These are phyloP conservation scores for Chlorella sp. DNA, from an alignment of 139 green algal genomes.

Conservation along the genomic window DNA sequence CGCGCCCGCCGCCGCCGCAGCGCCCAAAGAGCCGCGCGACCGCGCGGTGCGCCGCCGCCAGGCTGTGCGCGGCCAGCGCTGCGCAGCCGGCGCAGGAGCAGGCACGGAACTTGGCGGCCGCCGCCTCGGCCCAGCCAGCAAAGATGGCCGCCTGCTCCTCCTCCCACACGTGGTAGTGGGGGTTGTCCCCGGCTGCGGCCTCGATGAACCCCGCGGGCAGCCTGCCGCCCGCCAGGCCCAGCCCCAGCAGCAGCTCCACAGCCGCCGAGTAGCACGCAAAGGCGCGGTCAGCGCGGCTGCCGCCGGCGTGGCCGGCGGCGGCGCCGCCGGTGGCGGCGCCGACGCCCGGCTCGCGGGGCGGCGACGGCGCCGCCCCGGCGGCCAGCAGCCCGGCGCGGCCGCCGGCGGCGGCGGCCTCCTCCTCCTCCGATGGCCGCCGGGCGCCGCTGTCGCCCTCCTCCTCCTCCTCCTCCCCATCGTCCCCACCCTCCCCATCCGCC, in stretches of 20 bases:
- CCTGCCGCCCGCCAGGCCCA: constrained; percentile 24
- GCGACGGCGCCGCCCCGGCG: neutral
- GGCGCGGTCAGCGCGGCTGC: constrained; percentile 42
- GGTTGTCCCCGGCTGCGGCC: neutral
- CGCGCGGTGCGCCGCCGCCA: constrained; percentile 63
- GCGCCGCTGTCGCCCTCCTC: neutral
- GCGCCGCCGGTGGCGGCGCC: too few relatives aligned
- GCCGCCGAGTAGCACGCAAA: constrained; percentile 68
- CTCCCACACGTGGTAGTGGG: constrained; percentile 40
- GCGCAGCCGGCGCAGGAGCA: constrained; percentile 73
- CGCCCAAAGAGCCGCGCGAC: constrained; percentile 53
- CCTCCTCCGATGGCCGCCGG: constrained; percentile 11
- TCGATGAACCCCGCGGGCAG: constrained; percentile 40
- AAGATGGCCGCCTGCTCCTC: constrained; percentile 74
- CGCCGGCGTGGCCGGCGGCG: neutral
- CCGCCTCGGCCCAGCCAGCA: constrained; percentile 69
- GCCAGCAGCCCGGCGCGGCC: neutral
- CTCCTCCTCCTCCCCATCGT: neutral
- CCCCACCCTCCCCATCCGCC: constrained; percentile 10
- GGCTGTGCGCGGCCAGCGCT: constrained; percentile 56
- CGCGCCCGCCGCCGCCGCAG: too few relatives aligned
- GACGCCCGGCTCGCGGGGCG: neutral
- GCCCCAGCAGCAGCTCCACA: constrained; percentile 51
- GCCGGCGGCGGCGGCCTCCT: neutral
- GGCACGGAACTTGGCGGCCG: constrained; percentile 64